These are phyloP conservation scores for Trichosporon coremiiforme DNA, from an alignment of 1,284 basidiomycete genomes.

Conservation along the genomic window DNA sequence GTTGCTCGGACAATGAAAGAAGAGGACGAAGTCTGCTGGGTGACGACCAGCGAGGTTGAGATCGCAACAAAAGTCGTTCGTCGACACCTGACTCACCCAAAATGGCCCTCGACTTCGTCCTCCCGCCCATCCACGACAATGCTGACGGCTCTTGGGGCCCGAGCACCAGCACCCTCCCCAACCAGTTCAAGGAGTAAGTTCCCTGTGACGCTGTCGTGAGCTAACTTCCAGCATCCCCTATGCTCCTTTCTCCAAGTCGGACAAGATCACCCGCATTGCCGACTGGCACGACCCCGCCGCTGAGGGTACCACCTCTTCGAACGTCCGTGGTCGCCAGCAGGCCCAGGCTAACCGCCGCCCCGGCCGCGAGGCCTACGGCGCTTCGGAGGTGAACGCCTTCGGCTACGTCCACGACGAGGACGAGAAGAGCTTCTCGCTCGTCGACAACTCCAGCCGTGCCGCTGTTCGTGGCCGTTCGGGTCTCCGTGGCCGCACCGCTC, in stretches of 20 bases:
- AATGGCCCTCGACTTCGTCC: constrained; percentile 51
- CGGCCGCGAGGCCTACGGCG: constrained; percentile 58
- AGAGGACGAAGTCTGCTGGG: constrained; percentile 13
- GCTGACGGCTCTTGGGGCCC: constrained; percentile 58
- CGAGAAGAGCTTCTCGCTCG: constrained; percentile 95
- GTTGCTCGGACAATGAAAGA: constrained; percentile 18
- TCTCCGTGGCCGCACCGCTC: constrained; percentile 28
- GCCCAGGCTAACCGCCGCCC: constrained; percentile 44
- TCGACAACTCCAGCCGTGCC: constrained; percentile 71
- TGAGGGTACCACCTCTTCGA: constrained; percentile 64
- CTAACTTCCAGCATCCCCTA: constrained; percentile 70
- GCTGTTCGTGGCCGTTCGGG: constrained; percentile 55
- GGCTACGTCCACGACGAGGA: constrained; percentile 98
- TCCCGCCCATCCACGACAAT: constrained; percentile 57
- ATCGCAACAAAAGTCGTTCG: constrained; percentile 12
- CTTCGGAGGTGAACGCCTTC: constrained; percentile 81
- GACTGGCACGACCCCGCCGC: constrained; percentile 77
- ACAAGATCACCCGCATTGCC: constrained; percentile 95
- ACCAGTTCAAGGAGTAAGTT: constrained; percentile 57
- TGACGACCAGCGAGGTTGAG: constrained; percentile 13
- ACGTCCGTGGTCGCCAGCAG: constrained; percentile 33
- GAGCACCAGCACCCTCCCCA: constrained; percentile 50
- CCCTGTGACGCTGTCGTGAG: background rate
- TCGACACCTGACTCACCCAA: constrained; percentile 28
- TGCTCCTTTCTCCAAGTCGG: constrained; percentile 95